Evolutionary conservation across 2,329 filamentous ascomycete genomes (phyloP).

Genomic region (Fusarium pseudocircinatum): DNA sequence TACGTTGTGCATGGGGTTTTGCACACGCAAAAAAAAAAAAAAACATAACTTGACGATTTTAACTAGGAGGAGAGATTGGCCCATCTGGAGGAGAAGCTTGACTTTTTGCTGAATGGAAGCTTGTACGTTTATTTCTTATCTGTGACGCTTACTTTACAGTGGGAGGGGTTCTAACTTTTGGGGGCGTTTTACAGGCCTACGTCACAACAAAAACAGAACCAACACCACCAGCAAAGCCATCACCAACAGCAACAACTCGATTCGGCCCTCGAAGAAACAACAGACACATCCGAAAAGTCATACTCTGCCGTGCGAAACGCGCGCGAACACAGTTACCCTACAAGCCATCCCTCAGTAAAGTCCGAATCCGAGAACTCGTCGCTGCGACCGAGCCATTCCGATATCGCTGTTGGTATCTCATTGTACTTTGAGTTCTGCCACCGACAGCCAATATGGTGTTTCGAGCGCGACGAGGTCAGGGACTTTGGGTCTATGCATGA

Average conservation of each 20-base stretch:
- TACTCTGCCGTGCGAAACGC: slow-evolving; percentile 45
- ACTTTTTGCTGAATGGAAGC: slow-evolving; percentile 58
- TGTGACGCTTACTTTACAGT: slow-evolving; percentile 12
- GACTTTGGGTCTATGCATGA: slow-evolving; percentile 49
- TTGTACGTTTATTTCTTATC: slow-evolving; percentile 37
- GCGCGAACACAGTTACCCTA: slow-evolving; percentile 36
- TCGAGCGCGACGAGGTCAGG: slow-evolving; percentile 53
- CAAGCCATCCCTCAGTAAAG: slow-evolving; percentile 38
- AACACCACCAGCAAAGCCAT: background rate
- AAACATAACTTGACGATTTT: slow-evolving; percentile 31
- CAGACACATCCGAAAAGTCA: slow-evolving; percentile 48
- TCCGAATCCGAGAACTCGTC: slow-evolving; percentile 44
- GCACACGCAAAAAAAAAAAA: background rate
- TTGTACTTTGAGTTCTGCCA: slow-evolving; percentile 57
- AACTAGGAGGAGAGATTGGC: slow-evolving; percentile 60
- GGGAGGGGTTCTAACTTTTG: slow-evolving; percentile 42
- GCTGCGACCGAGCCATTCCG: slow-evolving; percentile 44
- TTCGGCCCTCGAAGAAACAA: slow-evolving; percentile 45
- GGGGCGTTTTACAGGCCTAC: slow-evolving; percentile 41
- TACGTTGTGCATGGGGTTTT: slow-evolving; percentile 44
- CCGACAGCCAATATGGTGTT: slow-evolving; percentile 57
- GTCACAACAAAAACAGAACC: slow-evolving; percentile 30
- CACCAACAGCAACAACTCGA: slow-evolving; percentile 33
- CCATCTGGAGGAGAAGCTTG: slow-evolving; percentile 61
- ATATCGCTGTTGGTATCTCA: slow-evolving; percentile 49